Conservation (phyloP, 2,329 filamentous ascomycete genomes). For the Epichloe sp. region DNA sequence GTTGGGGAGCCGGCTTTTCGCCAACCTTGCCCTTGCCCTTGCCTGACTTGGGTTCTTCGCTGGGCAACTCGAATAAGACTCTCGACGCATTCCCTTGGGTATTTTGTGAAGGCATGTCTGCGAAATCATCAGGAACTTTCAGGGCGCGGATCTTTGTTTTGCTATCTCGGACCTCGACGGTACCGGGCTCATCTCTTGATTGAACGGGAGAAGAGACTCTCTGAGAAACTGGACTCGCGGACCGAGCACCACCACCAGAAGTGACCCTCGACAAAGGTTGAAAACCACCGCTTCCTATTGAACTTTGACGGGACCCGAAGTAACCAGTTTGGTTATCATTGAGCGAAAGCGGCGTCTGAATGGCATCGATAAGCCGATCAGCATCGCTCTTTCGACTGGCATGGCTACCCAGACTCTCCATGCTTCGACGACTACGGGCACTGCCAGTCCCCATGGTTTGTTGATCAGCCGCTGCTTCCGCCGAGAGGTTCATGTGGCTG, state of each 20-base stretch:
- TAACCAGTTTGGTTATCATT: constrained; percentile 24
- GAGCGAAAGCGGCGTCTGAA: constrained; percentile 44
- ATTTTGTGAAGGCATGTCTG: constrained; percentile 18
- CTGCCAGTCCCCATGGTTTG: constrained; percentile 8
- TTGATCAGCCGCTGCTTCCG: constrained; percentile 7
- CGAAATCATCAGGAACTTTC: constrained; percentile 35
- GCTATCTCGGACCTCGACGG: constrained; percentile 27
- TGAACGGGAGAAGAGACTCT: neutral
- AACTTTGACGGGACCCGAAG: constrained; percentile 8
- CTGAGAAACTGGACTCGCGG: constrained; percentile 7
- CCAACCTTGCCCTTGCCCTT: constrained; percentile 6
- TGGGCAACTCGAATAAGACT: constrained; percentile 26
- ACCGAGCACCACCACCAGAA: constrained; percentile 6
- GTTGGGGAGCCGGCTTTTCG: constrained; percentile 12
- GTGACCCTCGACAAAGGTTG: constrained; percentile 1
- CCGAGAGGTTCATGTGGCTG: constrained; percentile 13
- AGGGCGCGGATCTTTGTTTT: constrained; percentile 34
- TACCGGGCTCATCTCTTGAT: constrained; percentile 18
- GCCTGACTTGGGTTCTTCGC: constrained; percentile 3
- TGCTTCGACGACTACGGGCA: constrained; percentile 19
- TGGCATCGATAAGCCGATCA: constrained; percentile 59
- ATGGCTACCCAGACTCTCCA: constrained; percentile 27
- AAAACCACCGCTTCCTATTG: constrained; percentile 7
- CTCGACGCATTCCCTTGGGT: constrained; percentile 20
- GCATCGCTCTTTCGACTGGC: constrained; percentile 47